Conservation (phyloP, 176 grass and related monocot genomes). For the Hordeum vulgare region DNA sequence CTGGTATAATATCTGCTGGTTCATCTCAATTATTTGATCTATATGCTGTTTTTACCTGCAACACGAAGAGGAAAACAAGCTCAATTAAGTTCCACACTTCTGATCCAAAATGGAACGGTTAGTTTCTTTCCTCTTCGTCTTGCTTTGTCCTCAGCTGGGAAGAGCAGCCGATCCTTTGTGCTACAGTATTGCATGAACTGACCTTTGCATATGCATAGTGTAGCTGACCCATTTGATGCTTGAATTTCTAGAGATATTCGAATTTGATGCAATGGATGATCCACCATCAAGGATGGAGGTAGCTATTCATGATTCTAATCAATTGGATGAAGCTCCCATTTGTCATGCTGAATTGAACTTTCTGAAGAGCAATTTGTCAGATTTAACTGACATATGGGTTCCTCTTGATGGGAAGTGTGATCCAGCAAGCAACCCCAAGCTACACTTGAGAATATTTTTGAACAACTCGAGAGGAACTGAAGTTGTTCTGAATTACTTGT, state of each 20-base stretch:
- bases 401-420: slow-evolving; percentile 79
- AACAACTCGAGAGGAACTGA: slow-evolving; percentile 84
- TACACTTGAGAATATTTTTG: slow-evolving; percentile 81
- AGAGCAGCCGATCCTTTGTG: background rate
- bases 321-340: slow-evolving; percentile 53
- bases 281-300: slow-evolving; percentile 86
- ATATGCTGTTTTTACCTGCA: slow-evolving; percentile 87
- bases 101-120: slow-evolving; percentile 96
- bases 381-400: slow-evolving; percentile 81
- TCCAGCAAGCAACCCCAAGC: slow-evolving; percentile 62
- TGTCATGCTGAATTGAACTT: slow-evolving; percentile 86
- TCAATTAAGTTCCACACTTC: slow-evolving; percentile 88
- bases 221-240: slow-evolving; percentile 21
- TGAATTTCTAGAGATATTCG: slow-evolving; percentile 74
- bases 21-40: slow-evolving; percentile 65
- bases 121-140: slow-evolving; percentile 12
- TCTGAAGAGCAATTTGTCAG: slow-evolving; percentile 72
- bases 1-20: slow-evolving; percentile 38
- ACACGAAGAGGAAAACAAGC: slow-evolving; percentile 79
- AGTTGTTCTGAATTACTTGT: slow-evolving; percentile 74
- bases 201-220: background rate
- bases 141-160: background rate
- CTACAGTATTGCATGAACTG: background rate
- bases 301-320: slow-evolving; percentile 74
- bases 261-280: slow-evolving; percentile 97